Base-by-base conservation (phyloP, 1,139 yeast species). In the Candida smagusa region DNA sequence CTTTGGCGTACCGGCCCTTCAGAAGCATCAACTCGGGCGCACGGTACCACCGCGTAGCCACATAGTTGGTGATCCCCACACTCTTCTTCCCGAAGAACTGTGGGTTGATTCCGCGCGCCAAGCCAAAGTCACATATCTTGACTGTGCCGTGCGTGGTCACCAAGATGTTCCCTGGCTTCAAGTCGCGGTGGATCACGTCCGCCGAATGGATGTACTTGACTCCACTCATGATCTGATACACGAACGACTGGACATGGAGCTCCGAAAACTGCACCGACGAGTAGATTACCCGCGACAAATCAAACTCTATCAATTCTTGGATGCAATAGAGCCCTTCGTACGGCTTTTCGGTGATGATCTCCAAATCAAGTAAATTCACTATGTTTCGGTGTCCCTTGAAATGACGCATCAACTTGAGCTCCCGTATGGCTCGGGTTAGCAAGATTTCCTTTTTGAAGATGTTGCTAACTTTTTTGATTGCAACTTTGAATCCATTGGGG, bases 21-120 rank as follows among this genome's bases (percentile, higher is more conserved):
- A 86, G 77, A 41, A 89, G 65, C 44, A 89, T 79, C 39, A 90
- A 68, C 54, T 90, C 97, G 0, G 97, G 97, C 0, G 97, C 97
- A 37, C 97, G 66, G 55, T 90, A 90, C 96, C 96, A 90, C 43
- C 97, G 66, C 0, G 97, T 90, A 3, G 97, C 97, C 12, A 90
- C 97, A 52, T 89, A 89, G 48, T 81, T 81, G 3, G 97, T 89
- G 34, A 86, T 85, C 12, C 64, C 73, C 43, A 50, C 58, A 36
- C 36, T 51, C 41, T 30, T 49, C 39, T 54, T 60, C 44, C 59
- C 65, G 59, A 66, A 58, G 50, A 50, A 74, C 42, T 62, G 64
- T 23, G 69, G 69, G 38, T 74, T 66, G 9, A 84, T 69, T 2
- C 95, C 90, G 52, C 97, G 67, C 1, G 97, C 96, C 35, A 89